Percentiles rank a stretch among this genome's conserved stretches.
These are phyloP conservation scores for Dunaliella primolecta DNA, from an alignment of 139 green algal genomes.

Conservation along the genomic window DNA sequence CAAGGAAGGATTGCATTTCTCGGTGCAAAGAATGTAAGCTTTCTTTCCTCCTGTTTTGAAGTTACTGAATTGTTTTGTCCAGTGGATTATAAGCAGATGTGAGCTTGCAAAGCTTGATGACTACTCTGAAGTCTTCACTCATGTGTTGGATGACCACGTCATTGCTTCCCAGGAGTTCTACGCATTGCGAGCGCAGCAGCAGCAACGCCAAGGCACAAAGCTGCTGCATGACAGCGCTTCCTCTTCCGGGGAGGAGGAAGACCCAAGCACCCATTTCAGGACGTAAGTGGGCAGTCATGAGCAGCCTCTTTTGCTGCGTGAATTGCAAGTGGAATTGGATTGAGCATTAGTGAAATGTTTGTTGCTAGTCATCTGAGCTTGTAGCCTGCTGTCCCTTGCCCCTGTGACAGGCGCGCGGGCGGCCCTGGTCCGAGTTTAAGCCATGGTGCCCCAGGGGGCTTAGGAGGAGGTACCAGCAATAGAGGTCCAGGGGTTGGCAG, in stretches of 20 bases:
- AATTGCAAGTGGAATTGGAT: no score
- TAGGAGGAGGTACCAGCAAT: background rate
- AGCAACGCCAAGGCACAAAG: slow-evolving; percentile 3
- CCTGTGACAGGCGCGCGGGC: background rate
- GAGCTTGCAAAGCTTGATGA: no score
- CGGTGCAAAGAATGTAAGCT: no score
- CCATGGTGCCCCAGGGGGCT: no score
- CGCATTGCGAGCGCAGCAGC: slow-evolving; percentile 13
- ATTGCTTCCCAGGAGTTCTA: background rate
- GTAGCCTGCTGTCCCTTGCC: background rate
- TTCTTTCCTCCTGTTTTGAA: no score
- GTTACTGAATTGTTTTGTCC: no score
- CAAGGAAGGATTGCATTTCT: no score
- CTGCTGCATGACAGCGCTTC: background rate
- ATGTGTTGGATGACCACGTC: no score
- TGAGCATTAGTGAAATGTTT: background rate
- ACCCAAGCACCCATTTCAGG: background rate
- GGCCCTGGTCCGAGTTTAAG: background rate
- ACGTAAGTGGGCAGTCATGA: no score
- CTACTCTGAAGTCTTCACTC: no score
- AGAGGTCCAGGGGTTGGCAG: background rate
- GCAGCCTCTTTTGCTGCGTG: no score
- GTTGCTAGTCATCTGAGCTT: background rate
- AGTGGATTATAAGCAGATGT: no score
- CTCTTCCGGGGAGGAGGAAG: background rate